Percentiles rank a stretch among this genome's conserved stretches.
phyloP scores from a whole-genome alignment of 177 flowering plant species.

The Vitis hybrid region DNA sequence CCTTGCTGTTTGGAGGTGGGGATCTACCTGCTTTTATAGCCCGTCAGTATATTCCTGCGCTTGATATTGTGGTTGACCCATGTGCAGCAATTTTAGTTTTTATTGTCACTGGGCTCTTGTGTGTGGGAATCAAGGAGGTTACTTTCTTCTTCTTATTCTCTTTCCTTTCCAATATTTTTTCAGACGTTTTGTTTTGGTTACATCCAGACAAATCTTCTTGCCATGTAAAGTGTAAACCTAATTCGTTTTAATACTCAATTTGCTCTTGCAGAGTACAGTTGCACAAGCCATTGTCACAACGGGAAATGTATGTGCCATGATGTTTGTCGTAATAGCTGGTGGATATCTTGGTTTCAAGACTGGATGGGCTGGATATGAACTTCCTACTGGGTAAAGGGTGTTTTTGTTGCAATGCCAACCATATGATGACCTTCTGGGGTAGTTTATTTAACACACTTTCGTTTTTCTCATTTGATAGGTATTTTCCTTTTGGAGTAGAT shows the following conservation, averaged over 20 bases:
- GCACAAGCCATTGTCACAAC: slow-evolving; percentile 82
- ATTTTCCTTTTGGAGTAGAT: slow-evolving; percentile 85
- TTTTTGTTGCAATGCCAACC: neutral
- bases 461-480: slow-evolving; percentile 36
- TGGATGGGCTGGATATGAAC: slow-evolving; percentile 93
- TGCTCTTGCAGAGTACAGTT: slow-evolving; percentile 61
- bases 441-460: neutral
- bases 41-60: slow-evolving; percentile 67
- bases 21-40: slow-evolving; percentile 72
- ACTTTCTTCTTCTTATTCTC: neutral
- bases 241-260: neutral
- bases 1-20: slow-evolving; percentile 80
- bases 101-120: slow-evolving; percentile 74
- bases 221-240: neutral
- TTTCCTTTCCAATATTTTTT: neutral
- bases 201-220: neutral
- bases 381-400: slow-evolving; percentile 67
- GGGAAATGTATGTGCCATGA: slow-evolving; percentile 79
- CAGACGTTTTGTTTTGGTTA: neutral
- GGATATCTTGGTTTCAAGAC: slow-evolving; percentile 80
- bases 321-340: slow-evolving; percentile 87
- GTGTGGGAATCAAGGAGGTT: slow-evolving; percentile 97
- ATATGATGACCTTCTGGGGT: neutral
- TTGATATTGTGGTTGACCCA: slow-evolving; percentile 84
- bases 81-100: slow-evolving; percentile 87